Conservation (phyloP, 1,284 basidiomycete genomes). For the Pascua guehoae region DNA sequence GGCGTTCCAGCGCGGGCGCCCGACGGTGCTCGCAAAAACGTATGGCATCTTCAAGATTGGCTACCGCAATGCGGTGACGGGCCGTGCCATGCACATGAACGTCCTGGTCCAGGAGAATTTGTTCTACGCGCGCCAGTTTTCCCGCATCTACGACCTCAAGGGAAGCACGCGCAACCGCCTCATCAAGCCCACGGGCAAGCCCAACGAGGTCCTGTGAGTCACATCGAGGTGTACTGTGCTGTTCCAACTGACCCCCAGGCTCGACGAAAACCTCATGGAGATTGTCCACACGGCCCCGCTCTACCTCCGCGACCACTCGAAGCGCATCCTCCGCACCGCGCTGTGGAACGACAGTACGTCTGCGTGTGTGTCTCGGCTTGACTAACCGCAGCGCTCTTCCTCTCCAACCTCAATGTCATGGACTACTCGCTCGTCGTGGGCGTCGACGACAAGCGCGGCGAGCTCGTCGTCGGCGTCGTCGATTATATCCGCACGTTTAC, state of each 20-base stretch:
- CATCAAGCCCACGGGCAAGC: slow-evolving; percentile 82
- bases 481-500: slow-evolving; percentile 51
- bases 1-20: slow-evolving; percentile 67
- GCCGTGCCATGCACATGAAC: slow-evolving; percentile 87
- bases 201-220: slow-evolving; percentile 76
- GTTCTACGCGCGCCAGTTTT: slow-evolving; percentile 84
- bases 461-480: slow-evolving; percentile 93
- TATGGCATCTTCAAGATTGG: slow-evolving; percentile 97
- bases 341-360: slow-evolving; percentile 84
- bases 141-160: slow-evolving; percentile 91
- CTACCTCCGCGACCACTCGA: slow-evolving; percentile 91
- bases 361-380: neutral
- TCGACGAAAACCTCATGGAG: slow-evolving; percentile 51
- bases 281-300: slow-evolving; percentile 62
- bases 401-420: slow-evolving; percentile 96
- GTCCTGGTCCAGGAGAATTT: slow-evolving; percentile 97
- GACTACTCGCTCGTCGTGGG: slow-evolving; percentile 97
- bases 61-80: slow-evolving; percentile 73
- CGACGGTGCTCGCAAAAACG: slow-evolving; percentile 91
- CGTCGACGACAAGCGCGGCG: slow-evolving; percentile 75
- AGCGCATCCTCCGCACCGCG: slow-evolving; percentile 83
- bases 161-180: slow-evolving; percentile 87
- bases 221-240: neutral
- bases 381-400: slow-evolving; percentile 57
- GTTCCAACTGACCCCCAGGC: slow-evolving; percentile 15